Percentiles rank a stretch among this genome's conserved stretches.
phyloP scores from a whole-genome alignment of 305 asterid species.

The Andrographis paniculata region DNA sequence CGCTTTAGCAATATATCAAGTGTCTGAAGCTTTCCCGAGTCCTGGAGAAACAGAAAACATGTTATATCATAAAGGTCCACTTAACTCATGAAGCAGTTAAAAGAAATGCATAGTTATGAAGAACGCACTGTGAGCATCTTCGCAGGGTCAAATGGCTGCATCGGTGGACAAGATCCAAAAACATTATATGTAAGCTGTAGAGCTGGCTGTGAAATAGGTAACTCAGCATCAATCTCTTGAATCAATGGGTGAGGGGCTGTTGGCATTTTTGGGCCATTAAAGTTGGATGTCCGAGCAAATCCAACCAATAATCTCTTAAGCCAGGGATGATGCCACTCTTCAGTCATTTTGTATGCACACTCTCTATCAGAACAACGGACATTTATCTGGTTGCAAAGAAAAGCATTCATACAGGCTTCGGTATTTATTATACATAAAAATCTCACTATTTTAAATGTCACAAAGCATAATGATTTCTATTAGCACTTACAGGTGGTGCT shows the following conservation, averaged over 20 bases:
- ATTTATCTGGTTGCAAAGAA: conserved; percentile 44
- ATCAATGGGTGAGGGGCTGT: conserved; percentile 55
- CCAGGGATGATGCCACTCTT: conserved; percentile 95
- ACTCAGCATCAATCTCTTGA: conserved; percentile 83
- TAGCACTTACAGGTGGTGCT: conserved; percentile 85
- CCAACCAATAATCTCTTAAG: conserved; percentile 84
- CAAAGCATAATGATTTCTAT: neutral
- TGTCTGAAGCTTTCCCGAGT: conserved; percentile 98
- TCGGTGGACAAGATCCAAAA: conserved; percentile 95
- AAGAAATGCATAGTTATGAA: conserved; percentile 15
- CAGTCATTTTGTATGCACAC: conserved; percentile 72
- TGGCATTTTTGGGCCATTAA: conserved; percentile 87
- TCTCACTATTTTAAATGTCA: neutral
- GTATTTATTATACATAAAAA: neutral
- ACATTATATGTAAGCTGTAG: conserved; percentile 81
- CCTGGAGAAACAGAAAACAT: conserved; percentile 41
- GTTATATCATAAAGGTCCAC: conserved; percentile 14
- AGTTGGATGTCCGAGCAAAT: conserved; percentile 92
- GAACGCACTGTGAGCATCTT: conserved; percentile 83
- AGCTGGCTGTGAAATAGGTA: conserved; percentile 74
- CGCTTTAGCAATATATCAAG: conserved; percentile 85
- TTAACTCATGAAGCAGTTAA: conserved; percentile 7
- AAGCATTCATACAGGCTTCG: conserved; percentile 18
- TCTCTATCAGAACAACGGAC: conserved; percentile 79
- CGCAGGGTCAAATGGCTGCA: conserved; percentile 98